A percentile compares a stretch with the other conserved stretches of the same genome.
phyloP scores from a whole-genome alignment of 2,329 filamentous ascomycete genomes.

The Emmonsiellopsis sp. region DNA sequence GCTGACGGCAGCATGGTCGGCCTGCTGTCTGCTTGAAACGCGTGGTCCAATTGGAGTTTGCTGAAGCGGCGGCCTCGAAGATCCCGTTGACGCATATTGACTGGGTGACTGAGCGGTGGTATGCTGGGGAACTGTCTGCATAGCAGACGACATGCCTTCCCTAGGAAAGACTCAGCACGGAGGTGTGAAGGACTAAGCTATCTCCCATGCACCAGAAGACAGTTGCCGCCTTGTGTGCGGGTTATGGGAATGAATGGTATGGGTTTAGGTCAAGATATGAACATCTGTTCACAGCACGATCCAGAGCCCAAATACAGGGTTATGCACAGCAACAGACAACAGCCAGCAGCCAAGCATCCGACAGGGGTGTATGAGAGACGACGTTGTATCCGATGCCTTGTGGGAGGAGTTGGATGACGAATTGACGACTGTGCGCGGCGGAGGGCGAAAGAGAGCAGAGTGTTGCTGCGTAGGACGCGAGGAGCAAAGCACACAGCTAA shows the following conservation, averaged over 20 bases:
- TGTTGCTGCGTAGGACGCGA: too few relatives aligned
- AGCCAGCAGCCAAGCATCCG: neutral
- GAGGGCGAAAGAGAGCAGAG: too few relatives aligned
- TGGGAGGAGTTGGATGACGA: neutral
- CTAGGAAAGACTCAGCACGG: slow-evolving; percentile 11
- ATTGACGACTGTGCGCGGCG: too few relatives aligned
- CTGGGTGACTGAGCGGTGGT: slow-evolving; percentile 39
- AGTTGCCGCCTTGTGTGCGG: neutral
- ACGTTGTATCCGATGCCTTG: neutral
- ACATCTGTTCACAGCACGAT: neutral
- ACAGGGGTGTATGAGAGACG: neutral
- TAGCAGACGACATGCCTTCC: slow-evolving; percentile 53
- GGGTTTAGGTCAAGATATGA: neutral
- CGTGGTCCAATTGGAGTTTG: slow-evolving; percentile 37
- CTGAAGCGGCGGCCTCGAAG: slow-evolving; percentile 42
- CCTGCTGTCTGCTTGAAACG: slow-evolving; percentile 11
- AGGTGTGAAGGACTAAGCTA: neutral
- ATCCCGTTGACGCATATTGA: slow-evolving; percentile 34
- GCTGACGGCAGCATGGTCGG: slow-evolving; percentile 10
- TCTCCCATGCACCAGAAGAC: slow-evolving; percentile 12
- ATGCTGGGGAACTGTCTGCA: slow-evolving; percentile 52
- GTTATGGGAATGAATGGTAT: neutral
- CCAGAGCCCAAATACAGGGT: neutral
- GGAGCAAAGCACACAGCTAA: too few relatives aligned
- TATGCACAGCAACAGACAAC: neutral